phyloP scores from a whole-genome alignment of 139 green algal species.

The Volvox africanus region DNA sequence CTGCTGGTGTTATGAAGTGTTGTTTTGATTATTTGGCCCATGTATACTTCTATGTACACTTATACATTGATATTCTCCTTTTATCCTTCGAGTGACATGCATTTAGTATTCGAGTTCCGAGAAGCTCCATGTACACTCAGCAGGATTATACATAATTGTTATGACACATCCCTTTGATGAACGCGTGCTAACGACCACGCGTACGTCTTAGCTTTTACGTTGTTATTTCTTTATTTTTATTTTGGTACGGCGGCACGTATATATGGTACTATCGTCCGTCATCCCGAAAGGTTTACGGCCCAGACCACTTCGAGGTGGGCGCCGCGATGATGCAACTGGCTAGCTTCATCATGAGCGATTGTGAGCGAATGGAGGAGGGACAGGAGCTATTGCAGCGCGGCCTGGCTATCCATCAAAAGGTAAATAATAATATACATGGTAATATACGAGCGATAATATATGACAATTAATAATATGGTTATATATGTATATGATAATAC shows the following conservation, averaged over 20 bases:
- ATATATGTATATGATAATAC: not conserved
- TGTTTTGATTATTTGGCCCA: too few species aligned
- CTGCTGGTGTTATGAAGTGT: too few species aligned
- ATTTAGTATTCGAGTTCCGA: too few species aligned
- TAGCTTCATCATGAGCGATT: not conserved
- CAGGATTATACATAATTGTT: too few species aligned
- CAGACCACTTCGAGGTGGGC: not conserved
- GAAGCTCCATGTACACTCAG: too few species aligned
- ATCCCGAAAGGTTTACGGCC: slow-evolving; percentile 5
- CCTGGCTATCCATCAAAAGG: not conserved
- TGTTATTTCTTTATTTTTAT: not conserved
- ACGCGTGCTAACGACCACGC: not conserved
- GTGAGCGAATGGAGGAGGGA: not conserved
- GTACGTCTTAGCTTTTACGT: not conserved
- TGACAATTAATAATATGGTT: too few species aligned
- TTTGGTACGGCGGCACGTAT: not conserved
- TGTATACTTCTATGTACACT: too few species aligned
- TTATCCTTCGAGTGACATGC: too few species aligned
- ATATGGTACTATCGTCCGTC: not conserved
- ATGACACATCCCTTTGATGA: not conserved
- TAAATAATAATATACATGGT: not conserved
- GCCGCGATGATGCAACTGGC: not conserved
- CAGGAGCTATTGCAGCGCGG: not conserved
- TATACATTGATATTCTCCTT: too few species aligned
- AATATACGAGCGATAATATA: not conserved